Evolutionary conservation across 768 basidiomycete species (phyloP), one percentile per base, ranked within the genome.

Genomic region (Asterophora lycoperdoides): DNA sequence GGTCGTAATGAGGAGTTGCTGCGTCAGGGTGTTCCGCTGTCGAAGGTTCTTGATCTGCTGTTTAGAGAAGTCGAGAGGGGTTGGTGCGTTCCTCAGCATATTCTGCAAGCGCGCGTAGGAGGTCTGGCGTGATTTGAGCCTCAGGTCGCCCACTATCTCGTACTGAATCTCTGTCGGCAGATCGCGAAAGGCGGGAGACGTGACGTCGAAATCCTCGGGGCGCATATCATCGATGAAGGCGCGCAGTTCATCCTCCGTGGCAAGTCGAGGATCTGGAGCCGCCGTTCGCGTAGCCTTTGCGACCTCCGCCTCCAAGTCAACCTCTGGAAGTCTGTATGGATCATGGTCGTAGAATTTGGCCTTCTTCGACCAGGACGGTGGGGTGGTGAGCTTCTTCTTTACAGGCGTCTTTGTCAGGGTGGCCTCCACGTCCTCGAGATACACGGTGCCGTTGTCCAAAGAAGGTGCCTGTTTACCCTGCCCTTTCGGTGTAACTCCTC

Each of bases 91-190:
- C 46, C 73, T 75, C 15, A 95, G 72, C 96, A 99, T 99, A 48
- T 85, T 84, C 60, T 96, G 88, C 38, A 98, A 70, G 3, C 96
- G 88, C 28, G 82, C 83, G 69, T 94, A 87, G 8, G 92, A 95
- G 10, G 91, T 94, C 67, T 97, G 94, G 3, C 96, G 80, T 1
- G 94, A 97, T 66, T 93, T 93, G 48, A 96, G 74, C 3, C 96
- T 83, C 41, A 98, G 73, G 70, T 99, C 96, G 45, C 95, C 94
- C 29, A 98, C 84, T 56, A 99, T 95, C 70, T 99, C 96, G 67
- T 98, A 99, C 59, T 99, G 93, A 17, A 96, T 83, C 64, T 98
- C 94, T 0, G 92, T 95, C 2, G 96, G 94, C 2, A 98, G 79
- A 53, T 91, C 89, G 18, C 85, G 80, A 64, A 99, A 99, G 15